A percentile compares a stretch with the other conserved stretches of the same genome.
phyloP scores from a whole-genome alignment of 352 stramenopile genomes.

The Pythium chondricola region DNA sequence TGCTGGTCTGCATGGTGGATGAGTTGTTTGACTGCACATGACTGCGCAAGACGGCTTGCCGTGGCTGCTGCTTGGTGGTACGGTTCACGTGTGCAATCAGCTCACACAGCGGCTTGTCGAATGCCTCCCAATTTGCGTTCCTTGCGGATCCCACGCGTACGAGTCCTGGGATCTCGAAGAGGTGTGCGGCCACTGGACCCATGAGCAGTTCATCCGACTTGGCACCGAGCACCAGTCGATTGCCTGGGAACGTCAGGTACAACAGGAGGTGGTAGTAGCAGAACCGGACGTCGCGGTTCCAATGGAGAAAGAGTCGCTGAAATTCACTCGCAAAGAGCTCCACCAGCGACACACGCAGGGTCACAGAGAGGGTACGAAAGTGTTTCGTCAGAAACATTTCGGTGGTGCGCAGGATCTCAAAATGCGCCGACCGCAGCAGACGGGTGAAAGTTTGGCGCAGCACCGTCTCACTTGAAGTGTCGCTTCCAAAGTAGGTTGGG shows the following conservation, averaged over 20 bases:
- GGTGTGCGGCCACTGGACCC: slow-evolving; percentile 41
- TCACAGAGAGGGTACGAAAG: slow-evolving; percentile 42
- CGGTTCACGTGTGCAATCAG: slow-evolving; percentile 44
- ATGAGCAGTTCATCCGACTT: slow-evolving; percentile 71
- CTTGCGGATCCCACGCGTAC: slow-evolving; percentile 26
- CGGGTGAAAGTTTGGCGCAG: slow-evolving; percentile 48
- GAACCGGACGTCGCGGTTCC: slow-evolving; percentile 79
- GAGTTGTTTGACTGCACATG: not conserved
- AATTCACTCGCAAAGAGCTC: slow-evolving; percentile 45
- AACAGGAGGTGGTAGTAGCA: slow-evolving; percentile 78
- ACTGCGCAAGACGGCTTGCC: not conserved
- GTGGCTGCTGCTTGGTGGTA: slow-evolving; percentile 32
- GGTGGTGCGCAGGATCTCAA: slow-evolving; percentile 58
- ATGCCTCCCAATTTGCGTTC: slow-evolving; percentile 45
- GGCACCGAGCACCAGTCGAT: slow-evolving; percentile 64
- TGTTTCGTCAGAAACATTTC: slow-evolving; percentile 67
- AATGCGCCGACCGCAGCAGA: slow-evolving; percentile 66
- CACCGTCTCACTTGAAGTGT: slow-evolving; percentile 29
- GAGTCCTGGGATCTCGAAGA: slow-evolving; percentile 72
- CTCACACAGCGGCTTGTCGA: slow-evolving; percentile 53
- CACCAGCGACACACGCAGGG: slow-evolving; percentile 46
- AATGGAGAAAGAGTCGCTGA: slow-evolving; percentile 69
- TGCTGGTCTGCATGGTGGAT: slow-evolving; percentile 5
- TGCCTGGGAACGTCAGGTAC: slow-evolving; percentile 75
- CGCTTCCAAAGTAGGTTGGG: slow-evolving; percentile 45